phyloP scores from a whole-genome alignment of 257 asterid species.

The Solanum neorickii region DNA sequence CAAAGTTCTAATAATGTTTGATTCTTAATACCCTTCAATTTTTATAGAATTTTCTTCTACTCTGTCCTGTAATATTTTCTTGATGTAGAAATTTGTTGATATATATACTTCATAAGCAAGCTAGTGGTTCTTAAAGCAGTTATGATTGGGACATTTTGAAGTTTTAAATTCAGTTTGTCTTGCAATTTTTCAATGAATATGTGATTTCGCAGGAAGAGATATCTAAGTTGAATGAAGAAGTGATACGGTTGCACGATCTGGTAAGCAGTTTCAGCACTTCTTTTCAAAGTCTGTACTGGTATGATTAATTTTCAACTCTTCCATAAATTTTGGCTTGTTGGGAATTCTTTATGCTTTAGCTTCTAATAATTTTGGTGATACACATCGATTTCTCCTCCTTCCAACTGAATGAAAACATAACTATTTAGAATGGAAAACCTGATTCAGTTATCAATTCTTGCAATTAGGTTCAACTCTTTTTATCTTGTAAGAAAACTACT shows the following conservation, averaged over 20 bases:
- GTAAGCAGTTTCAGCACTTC: constrained; percentile 17
- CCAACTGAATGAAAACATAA: background rate
- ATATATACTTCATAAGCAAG: background rate
- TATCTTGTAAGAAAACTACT: background rate
- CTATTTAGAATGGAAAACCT: background rate
- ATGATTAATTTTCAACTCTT: background rate
- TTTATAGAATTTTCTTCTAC: background rate
- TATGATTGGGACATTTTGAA: background rate
- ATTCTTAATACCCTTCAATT: background rate
- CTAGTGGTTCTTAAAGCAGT: background rate
- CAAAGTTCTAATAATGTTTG: background rate
- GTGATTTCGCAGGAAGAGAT: constrained; percentile 54
- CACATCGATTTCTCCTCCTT: background rate
- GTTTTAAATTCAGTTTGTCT: background rate
- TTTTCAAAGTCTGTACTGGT: background rate
- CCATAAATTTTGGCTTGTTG: background rate
- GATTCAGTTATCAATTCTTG: background rate
- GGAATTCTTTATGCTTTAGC: background rate
- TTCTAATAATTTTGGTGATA: background rate
- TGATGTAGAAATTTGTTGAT: background rate
- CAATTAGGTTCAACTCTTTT: background rate
- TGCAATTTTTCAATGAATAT: background rate
- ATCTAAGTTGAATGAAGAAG: constrained; percentile 52
- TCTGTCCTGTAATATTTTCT: background rate
- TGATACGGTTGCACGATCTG: constrained; percentile 41